phyloP scores from a whole-genome alignment of 768 basidiomycete species.

The Glaciozyma antarctica region DNA sequence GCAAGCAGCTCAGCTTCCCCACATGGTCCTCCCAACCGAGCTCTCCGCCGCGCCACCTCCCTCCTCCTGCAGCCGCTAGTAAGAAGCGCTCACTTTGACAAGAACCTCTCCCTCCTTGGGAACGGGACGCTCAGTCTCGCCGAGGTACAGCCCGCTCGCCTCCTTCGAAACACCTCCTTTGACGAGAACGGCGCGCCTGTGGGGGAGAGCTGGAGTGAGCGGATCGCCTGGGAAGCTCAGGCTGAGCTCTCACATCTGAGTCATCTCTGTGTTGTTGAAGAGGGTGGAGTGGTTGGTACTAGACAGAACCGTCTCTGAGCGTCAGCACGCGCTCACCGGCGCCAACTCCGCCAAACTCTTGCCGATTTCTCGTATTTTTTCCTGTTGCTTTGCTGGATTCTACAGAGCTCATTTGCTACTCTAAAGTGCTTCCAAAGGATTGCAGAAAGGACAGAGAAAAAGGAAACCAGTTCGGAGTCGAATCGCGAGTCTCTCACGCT shows the following conservation, averaged over 20 bases:
- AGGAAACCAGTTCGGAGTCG: too few species aligned
- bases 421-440: too few species aligned
- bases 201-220: background rate
- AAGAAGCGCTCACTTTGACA: slow-evolving; percentile 26
- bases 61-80: background rate
- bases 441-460: too few species aligned
- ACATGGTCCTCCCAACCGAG: background rate
- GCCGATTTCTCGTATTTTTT: too few species aligned
- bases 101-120: slow-evolving; percentile 26
- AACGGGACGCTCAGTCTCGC: slow-evolving; percentile 23
- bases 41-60: background rate
- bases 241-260: slow-evolving; percentile 4
- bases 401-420: too few species aligned
- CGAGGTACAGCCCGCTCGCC: slow-evolving; percentile 27
- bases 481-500: too few species aligned
- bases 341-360: too few species aligned
- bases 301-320: too few species aligned
- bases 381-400: too few species aligned
- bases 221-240: background rate
- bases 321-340: background rate
- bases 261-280: background rate
- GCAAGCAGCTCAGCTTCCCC: background rate
- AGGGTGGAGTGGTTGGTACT: background rate
- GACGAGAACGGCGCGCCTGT: slow-evolving; percentile 23
- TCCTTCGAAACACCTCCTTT: slow-evolving; percentile 14